Evolutionary conservation across 129 eudicot species (phyloP).

Genomic region (Saposhnikovia divaricata): DNA sequence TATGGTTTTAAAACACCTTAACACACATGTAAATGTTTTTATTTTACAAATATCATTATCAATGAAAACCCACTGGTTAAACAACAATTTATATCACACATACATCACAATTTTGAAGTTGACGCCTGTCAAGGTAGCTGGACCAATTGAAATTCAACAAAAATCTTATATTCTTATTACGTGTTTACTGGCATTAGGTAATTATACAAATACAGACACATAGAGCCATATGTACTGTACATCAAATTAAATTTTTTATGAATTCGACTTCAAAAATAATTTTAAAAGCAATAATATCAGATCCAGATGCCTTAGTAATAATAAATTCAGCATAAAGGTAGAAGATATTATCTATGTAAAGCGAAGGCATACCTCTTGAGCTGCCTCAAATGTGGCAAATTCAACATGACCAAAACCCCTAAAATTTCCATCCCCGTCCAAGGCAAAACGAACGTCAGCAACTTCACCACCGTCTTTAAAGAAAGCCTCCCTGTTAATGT

Average conservation of each 20-base stretch:
- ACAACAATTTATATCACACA: background rate
- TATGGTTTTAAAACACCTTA: background rate
- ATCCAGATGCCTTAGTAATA: background rate
- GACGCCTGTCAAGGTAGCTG: too few species aligned
- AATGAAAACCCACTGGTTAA: background rate
- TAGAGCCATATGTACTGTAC: background rate
- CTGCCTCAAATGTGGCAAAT: constrained; percentile 68
- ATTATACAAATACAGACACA: background rate
- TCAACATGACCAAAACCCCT: constrained; percentile 81
- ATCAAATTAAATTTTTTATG: background rate
- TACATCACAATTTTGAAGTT: background rate
- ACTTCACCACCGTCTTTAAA: constrained; percentile 73
- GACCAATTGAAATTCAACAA: background rate
- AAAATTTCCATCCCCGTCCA: constrained; percentile 41
- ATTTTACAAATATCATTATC: background rate
- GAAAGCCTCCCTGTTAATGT: constrained; percentile 43
- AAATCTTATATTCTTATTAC: background rate
- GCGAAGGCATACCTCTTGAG: constrained; percentile 49
- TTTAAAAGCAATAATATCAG: background rate
- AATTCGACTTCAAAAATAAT: background rate
- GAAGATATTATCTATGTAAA: background rate
- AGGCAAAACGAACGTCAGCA: constrained; percentile 55
- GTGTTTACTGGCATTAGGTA: background rate
- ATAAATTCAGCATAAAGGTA: background rate
- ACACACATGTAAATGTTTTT: background rate